Evolutionary conservation across 371 early-diverging fungal species (phyloP), one percentile per base, ranked within the genome.

Genomic region (Zychaea mexicana): DNA sequence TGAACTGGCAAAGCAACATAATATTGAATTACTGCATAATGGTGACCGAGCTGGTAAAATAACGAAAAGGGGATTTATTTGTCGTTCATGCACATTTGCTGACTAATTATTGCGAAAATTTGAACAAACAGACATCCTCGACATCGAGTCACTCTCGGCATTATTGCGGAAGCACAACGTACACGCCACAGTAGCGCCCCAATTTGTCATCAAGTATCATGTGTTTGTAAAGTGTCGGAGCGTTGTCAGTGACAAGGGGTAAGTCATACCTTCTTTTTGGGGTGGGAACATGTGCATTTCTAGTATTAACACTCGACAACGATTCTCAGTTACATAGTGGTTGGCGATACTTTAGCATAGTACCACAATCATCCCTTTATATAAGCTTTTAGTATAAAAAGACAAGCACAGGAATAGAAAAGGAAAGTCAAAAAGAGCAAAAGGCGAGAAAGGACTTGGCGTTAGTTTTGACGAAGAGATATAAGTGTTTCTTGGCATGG

Each of bases 141-240:
- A 71, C 2, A 64, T 71, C 3, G 58, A 76, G 46, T 32, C 73
- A 26, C 67, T 78, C 31, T 66, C 82, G 2, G 61, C 62, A 21
- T 45, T 83, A 57, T 64, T 82, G n/a, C 68, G 54, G 28, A 53
- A 78, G 1, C 64, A 68, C 17, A 52, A 67, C 6, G 57, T 76
- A 0, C 52, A 52, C 8, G 49, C 63, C 0, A 52, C 47, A 13
- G 64, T 77, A 0, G 42, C 47, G 5, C 82, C 82, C 1, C 79
- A 75, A 39, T 81, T 74, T 74, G 85, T 85, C 19, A 64, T 86
- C 65, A 85, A 86, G 64, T 86, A 86, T 58, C 74, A 84, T 39
- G 84, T 82, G 12, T 82, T 86, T 59, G 81, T 76, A 28, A 70
- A 73, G 17, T 46, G 69, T 57, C 74, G 84, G 45, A 83, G 86